Conservation (phyloP, 2,329 filamentous ascomycete genomes). For the Achaetomium macrosporum region DNA sequence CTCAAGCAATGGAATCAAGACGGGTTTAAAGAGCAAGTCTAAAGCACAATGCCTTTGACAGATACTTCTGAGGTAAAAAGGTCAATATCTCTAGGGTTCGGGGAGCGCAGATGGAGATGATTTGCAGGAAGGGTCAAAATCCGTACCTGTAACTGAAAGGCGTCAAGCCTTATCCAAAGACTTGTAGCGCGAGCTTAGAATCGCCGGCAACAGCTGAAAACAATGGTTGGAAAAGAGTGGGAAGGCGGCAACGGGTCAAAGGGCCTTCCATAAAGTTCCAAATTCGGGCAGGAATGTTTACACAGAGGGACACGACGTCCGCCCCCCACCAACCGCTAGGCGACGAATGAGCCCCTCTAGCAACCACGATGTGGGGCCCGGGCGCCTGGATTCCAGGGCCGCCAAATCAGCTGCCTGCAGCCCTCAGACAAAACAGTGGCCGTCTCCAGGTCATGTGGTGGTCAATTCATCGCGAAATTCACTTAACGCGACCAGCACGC, state of each 20-base stretch:
- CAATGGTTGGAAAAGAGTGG: constrained; percentile 2
- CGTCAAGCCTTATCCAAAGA: constrained; percentile 1
- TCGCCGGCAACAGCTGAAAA: constrained; percentile 9
- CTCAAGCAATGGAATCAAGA: constrained; percentile 4
- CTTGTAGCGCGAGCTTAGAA: background rate
- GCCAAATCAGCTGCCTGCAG: constrained; percentile 6
- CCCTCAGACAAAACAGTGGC: constrained; percentile 3
- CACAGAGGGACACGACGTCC: constrained; percentile 13
- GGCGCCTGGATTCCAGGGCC: constrained; percentile 1
- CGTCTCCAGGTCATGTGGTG: background rate
- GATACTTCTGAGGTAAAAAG: constrained; percentile 9
- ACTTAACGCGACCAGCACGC: constrained; percentile 17
- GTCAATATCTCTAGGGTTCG: constrained; percentile 15
- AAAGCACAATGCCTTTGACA: constrained; percentile 12
- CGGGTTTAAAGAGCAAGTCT: background rate
- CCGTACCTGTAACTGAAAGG: constrained; percentile 19
- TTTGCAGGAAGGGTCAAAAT: background rate
- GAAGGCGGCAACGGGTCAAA: constrained; percentile 6
- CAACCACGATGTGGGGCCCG: constrained; percentile 14
- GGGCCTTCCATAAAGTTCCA: constrained; percentile 2
- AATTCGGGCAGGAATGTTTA: constrained; percentile 21
- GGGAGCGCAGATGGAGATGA: constrained; percentile 2
- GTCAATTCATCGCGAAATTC: background rate
- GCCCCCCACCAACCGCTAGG: constrained; percentile 15
- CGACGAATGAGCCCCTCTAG: constrained; percentile 19